Evolutionary conservation across 345 rosid genomes (phyloP).

Genomic region (Sapria himalayana): DNA sequence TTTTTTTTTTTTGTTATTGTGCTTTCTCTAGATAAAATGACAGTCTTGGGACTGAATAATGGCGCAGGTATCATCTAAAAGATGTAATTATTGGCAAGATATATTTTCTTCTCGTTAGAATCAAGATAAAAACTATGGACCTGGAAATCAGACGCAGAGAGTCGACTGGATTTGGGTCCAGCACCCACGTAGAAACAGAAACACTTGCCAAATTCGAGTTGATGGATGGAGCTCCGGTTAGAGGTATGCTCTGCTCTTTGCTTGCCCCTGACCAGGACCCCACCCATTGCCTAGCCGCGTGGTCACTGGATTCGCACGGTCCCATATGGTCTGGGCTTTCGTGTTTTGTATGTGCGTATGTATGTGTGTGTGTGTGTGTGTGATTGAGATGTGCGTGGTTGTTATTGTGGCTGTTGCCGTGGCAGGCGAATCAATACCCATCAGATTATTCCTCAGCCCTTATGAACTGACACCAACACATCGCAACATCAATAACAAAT

Average conservation of each 20-base stretch:
- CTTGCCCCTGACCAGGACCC: too few species aligned
- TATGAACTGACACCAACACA: slow-evolving; percentile 90
- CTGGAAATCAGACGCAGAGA: slow-evolving; percentile 95
- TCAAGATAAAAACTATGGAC: slow-evolving; percentile 98
- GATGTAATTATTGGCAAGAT: slow-evolving; percentile 96
- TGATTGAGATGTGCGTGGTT: too few species aligned
- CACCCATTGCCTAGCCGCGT: too few species aligned
- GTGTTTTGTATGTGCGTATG: too few species aligned
- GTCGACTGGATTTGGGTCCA: slow-evolving; percentile 91
- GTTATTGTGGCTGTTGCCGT: too few species aligned
- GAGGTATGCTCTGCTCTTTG: slow-evolving; percentile 32
- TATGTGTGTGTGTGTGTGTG: too few species aligned
- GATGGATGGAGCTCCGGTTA: slow-evolving; percentile 99
- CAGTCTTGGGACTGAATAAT: not conserved
- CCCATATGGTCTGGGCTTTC: too few species aligned
- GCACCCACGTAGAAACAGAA: slow-evolving; percentile 95
- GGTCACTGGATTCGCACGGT: too few species aligned
- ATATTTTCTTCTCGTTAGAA: slow-evolving; percentile 92
- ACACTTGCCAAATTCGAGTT: slow-evolving; percentile 89
- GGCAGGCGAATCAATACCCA: slow-evolving; percentile 91
- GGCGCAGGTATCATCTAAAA: slow-evolving; percentile 76
- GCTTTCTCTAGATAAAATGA: not conserved
- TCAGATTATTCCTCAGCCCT: slow-evolving; percentile 83
- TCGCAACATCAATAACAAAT: slow-evolving; percentile 89
- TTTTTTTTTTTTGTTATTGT: not conserved